These are phyloP conservation scores for Vitis riparia DNA, from an alignment of 164 flowering plant species.

Conservation along the genomic window DNA sequence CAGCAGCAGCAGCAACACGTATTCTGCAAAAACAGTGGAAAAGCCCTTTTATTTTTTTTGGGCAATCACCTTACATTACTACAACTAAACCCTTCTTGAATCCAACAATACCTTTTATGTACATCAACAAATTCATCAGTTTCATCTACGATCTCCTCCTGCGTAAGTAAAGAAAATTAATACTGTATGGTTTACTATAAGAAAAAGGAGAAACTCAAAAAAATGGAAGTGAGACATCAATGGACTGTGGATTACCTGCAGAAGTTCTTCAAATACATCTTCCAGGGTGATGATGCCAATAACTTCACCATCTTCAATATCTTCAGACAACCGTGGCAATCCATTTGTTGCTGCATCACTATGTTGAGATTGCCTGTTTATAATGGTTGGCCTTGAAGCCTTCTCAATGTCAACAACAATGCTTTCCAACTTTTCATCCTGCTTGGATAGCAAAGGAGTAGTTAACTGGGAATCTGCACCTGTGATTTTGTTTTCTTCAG, in stretches of 20 bases:
- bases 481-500: constrained; percentile 27
- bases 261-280: constrained; percentile 99
- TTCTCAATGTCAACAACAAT: constrained; percentile 65
- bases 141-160: constrained; percentile 95
- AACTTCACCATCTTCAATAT: constrained; percentile 89
- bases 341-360: constrained; percentile 34
- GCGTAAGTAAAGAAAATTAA: constrained; percentile 20
- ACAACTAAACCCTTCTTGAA: background rate
- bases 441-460: constrained; percentile 54
- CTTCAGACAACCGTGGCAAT: constrained; percentile 41
- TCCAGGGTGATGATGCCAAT: constrained; percentile 96
- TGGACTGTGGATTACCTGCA: constrained; percentile 56
- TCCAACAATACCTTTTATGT: constrained; percentile 59
- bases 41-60: background rate
- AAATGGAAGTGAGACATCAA: background rate
- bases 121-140: constrained; percentile 92
- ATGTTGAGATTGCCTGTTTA: constrained; percentile 24
- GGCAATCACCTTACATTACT: background rate
- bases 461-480: constrained; percentile 41
- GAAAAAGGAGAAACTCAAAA: background rate
- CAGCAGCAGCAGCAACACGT: constrained; percentile 86
- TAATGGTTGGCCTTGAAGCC: constrained; percentile 20
- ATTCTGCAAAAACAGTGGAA: constrained; percentile 43
- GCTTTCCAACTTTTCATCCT: constrained; percentile 40
- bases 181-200: background rate